Evolutionary conservation across 768 basidiomycete genomes (phyloP), one percentile per base, ranked within the genome.

Genomic region (Gymnopilus junonius): DNA sequence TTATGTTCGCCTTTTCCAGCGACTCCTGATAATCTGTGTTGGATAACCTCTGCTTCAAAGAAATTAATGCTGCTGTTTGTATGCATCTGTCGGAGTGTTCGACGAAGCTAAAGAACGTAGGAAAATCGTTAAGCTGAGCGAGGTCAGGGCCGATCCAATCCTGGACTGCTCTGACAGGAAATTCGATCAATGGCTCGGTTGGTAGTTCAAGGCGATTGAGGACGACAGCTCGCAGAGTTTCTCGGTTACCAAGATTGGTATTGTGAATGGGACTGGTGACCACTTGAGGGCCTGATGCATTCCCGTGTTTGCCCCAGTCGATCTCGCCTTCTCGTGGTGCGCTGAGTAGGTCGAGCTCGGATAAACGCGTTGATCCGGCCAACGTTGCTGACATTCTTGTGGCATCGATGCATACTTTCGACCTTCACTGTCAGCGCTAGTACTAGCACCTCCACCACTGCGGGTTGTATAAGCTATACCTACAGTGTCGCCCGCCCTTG

Each of bases 321-420:
- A 27, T 40, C 21, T 64, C 63, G 2, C 23, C 46, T 12, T 27
- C 56, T 20, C 34, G 58, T 42, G 77, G 79, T 17, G 78, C 73
- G 29, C 73, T 71, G 20, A 81, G 71, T 27, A 81, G 72, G 29
- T 79, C 79, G 46, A 74, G 76, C 31, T 80, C 71, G 20, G 79
- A 81, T 21, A 80, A 66, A 17, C 62, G 68, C 2, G 80, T 79
- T 12, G 80, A 81, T 3, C 58, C 74, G 14, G 68, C 57, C 3
- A 78, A 80, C 12, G 66, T 64, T 11, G 61, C 65, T 0, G 78
- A 76, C 31, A 69, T 62, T 2, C 64, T 59, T 1, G 58, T 11
- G 50, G 62, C 53, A 48, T 58, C 5, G 56, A 31, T 8, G 51
- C 57, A 25, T 61, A 61, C 59, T 48, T 54, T 31, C 45, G 25